phyloP scores from a whole-genome alignment of 2,329 filamentous ascomycete genomes.

The Fusarium praegraminearum region DNA sequence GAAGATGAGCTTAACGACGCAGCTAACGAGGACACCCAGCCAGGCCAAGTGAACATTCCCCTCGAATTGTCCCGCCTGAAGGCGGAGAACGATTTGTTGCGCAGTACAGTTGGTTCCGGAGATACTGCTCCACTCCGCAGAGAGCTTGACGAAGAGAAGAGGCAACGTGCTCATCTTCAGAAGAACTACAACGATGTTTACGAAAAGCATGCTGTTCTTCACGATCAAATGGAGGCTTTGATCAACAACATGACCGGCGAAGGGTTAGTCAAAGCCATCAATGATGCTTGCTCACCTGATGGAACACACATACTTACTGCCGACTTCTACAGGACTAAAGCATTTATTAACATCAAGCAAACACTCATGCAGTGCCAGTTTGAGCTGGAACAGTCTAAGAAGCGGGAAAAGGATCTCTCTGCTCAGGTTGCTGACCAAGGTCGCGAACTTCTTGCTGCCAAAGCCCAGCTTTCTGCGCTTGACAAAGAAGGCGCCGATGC shows the following conservation, averaged over 20 bases:
- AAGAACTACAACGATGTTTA: constrained; percentile 67
- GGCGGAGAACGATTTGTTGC: constrained; percentile 71
- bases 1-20: constrained; percentile 71
- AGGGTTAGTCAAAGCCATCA: constrained; percentile 64
- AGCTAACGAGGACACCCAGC: constrained; percentile 51
- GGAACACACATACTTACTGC: constrained; percentile 58
- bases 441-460: constrained; percentile 66
- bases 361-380: constrained; percentile 59
- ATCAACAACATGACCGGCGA: constrained; percentile 64
- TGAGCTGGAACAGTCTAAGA: constrained; percentile 62
- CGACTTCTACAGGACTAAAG: constrained; percentile 63
- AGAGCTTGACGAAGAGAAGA: constrained; percentile 67
- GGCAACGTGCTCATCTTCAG: constrained; percentile 64
- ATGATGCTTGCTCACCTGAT: constrained; percentile 46
- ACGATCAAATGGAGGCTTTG: constrained; percentile 69
- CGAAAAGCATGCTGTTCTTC: constrained; percentile 67
- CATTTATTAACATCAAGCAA: constrained; percentile 64
- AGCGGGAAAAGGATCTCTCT: constrained; percentile 59
- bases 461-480: constrained; percentile 66
- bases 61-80: constrained; percentile 69
- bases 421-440: constrained; percentile 64
- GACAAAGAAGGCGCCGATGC: constrained; percentile 66
- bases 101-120: constrained; percentile 65
- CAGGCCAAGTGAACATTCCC: constrained; percentile 55
- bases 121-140: constrained; percentile 66